These are phyloP conservation scores for Nannochloris sp. DNA, from an alignment of 139 green algal genomes.

Conservation along the genomic window DNA sequence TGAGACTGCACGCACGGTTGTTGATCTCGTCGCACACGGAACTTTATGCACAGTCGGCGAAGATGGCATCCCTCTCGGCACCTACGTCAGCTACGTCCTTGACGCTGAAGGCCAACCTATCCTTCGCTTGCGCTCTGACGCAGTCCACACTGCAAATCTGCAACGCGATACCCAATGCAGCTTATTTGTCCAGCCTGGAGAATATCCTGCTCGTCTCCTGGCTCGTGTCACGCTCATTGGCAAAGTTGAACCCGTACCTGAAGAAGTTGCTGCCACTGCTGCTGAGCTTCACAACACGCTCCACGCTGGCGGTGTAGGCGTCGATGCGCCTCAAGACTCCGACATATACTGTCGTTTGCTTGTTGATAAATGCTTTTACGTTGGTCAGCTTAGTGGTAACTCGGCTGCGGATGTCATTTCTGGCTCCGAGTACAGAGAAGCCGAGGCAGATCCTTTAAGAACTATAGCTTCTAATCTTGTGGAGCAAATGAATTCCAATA, in stretches of 20 bases:
- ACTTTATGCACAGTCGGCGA: slow-evolving; percentile 60
- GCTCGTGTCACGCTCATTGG: slow-evolving; percentile 71
- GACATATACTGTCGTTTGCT: slow-evolving; percentile 40
- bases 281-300: slow-evolving; percentile 29
- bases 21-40: slow-evolving; percentile 58
- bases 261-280: slow-evolving; percentile 21
- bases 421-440: slow-evolving; percentile 27
- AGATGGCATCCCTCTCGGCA: slow-evolving; percentile 62
- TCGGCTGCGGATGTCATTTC: slow-evolving; percentile 17
- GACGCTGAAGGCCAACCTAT: slow-evolving; percentile 61
- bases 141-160: slow-evolving; percentile 71
- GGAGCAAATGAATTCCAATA: slow-evolving; percentile 43
- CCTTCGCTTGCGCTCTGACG: slow-evolving; percentile 52
- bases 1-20: slow-evolving; percentile 67
- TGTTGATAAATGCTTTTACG: slow-evolving; percentile 49
- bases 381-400: slow-evolving; percentile 32
- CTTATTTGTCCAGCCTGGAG: slow-evolving; percentile 73
- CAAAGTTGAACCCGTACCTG: slow-evolving; percentile 27
- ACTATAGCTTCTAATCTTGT: slow-evolving; percentile 49
- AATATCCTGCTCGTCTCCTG: slow-evolving; percentile 59
- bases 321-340: slow-evolving; percentile 22
- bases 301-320: slow-evolving; percentile 23
- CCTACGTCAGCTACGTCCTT: slow-evolving; percentile 67
- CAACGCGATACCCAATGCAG: slow-evolving; percentile 42
- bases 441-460: slow-evolving; percentile 55